Conservation (phyloP, 2,329 filamentous ascomycete genomes). For the Mariannaea elegans region DNA sequence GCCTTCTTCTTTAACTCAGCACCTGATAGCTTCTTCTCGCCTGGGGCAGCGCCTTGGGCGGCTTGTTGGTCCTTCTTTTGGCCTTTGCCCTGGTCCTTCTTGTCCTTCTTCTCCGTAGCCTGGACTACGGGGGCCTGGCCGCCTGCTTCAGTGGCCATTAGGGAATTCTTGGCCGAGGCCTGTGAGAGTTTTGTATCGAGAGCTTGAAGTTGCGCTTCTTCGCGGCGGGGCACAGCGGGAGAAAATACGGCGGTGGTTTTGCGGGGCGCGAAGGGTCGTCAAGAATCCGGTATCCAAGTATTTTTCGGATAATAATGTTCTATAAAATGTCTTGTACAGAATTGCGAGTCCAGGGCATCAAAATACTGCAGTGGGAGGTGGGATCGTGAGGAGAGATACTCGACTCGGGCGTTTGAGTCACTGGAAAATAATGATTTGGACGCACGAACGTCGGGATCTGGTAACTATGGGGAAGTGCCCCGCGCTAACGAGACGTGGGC, state of each 20-base stretch:
- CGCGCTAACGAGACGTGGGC: slow-evolving; percentile 42
- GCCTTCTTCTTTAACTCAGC: slow-evolving; percentile 89
- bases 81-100: slow-evolving; percentile 35
- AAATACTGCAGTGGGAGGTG: not conserved
- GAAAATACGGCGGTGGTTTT: slow-evolving; percentile 2
- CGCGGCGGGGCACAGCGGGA: slow-evolving; percentile 31
- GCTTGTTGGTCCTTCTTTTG: slow-evolving; percentile 39
- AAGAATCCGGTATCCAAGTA: not conserved
- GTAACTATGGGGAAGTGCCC: slow-evolving; percentile 44
- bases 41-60: slow-evolving; percentile 30
- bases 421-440: slow-evolving; percentile 40
- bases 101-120: slow-evolving; percentile 36
- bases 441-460: slow-evolving; percentile 28
- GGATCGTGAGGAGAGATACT: slow-evolving; percentile 22
- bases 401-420: slow-evolving; percentile 45
- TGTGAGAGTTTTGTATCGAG: slow-evolving; percentile 17
- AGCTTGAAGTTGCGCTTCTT: slow-evolving; percentile 20
- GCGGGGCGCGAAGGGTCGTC: not conserved
- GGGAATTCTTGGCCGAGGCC: slow-evolving; percentile 17
- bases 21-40: slow-evolving; percentile 69
- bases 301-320: too few relatives aligned
- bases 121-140: slow-evolving; percentile 42
- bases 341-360: slow-evolving; percentile 1
- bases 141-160: slow-evolving; percentile 46
- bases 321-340: not conserved